Base-by-base conservation (phyloP, 345 rosid genomes). In the Linum tenue region DNA sequence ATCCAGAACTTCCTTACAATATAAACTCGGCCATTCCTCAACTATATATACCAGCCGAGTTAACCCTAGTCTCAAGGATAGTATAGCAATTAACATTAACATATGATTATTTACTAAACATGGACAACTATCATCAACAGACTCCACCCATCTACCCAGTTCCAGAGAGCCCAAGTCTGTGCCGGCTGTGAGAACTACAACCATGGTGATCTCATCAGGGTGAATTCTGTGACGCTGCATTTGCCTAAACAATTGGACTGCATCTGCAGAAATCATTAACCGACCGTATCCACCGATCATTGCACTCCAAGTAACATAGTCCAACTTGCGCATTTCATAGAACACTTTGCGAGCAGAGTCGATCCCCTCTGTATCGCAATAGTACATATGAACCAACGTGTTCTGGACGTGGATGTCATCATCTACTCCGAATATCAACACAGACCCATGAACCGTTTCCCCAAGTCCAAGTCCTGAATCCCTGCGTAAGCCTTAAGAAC, bases 401-500 rank as follows among this genome's bases (percentile, higher is more conserved):
- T 82, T 85, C 64, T 56, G 63, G 64, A 82, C 89, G 55, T 82
- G 83, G 11, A 66, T 36, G 68, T 85, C 83, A 16, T 72, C 70
- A 53, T 64, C 69, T 56, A 82, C 77, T 4, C 84, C 81, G 2
- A 79, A 73, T 63, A 78, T 84, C 14, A 84, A 57, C 59, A 72
- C 73, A 8, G 74, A 73, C 40, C 85, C 86, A 51, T 82, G 89
- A 9, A 80, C 70, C 14, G 78, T 75, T 60, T 66, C 1, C 81
- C 85, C 67, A 82, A 67, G 51, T 58, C 69, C 77, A 80, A 73
- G 63, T 73, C 67, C 70, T 74, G 76, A 67, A 76, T 70, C 37
- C 85, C 78, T 31, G 85, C 83, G 77, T 85, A 80, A 22, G 85
- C 86, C 73, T 80, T 85, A 15, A 80, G 83, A 0, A 82, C 80